Evolutionary conservation across 2,329 filamentous ascomycete genomes (phyloP), one percentile per base, ranked within the genome.

Genomic region (Samsoniella hepiali): DNA sequence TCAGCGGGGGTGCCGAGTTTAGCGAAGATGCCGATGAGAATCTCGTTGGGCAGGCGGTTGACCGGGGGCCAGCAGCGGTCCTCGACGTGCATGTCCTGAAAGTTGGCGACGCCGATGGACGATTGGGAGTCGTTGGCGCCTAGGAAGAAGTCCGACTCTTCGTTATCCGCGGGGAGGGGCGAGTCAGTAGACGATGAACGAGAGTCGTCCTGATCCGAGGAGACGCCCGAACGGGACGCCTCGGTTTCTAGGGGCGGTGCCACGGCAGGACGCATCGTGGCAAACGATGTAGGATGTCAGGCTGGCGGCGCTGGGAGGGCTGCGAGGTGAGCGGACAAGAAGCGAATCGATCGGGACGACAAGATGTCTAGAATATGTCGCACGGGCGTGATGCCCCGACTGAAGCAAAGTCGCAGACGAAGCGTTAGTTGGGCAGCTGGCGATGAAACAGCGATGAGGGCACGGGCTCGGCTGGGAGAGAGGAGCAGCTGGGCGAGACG

Each of bases 71-170:
- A 78, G 71, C 89, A 90, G 71, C 84, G 83, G 68, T 86, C 81
- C 72, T 89, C 87, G 67, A 86, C 86, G 73, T 84, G 88, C 84
- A 88, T 89, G 71, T 92, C 90, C 72, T 88, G 88, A 64, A 92
- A 84, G 65, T 90, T 89, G 53, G 90, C 90, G 40, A 92, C 86
- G 60, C 92, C 93, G 63, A 97, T 84, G 1, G 94, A 97, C 1
- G 94, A 97, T 74, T 95, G 86, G 4, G 94, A 97, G 78, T 97
- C 94, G 79, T 97, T 97, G 70, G 90, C 89, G 63, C 84, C 85
- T 74, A 90, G 89, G 76, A 95, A 95, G 76, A 95, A 97, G 78
- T 97, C 94, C 69, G 93, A 96, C 77, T 97, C 94, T 72, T 93
- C 90, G 77, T 96, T 92, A 72, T 92, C 90, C 73, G 86, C 87